These are phyloP conservation scores for maize (Zea mays) DNA, from an alignment of 176 grass and related monocot species.

Conservation along the genomic window DNA sequence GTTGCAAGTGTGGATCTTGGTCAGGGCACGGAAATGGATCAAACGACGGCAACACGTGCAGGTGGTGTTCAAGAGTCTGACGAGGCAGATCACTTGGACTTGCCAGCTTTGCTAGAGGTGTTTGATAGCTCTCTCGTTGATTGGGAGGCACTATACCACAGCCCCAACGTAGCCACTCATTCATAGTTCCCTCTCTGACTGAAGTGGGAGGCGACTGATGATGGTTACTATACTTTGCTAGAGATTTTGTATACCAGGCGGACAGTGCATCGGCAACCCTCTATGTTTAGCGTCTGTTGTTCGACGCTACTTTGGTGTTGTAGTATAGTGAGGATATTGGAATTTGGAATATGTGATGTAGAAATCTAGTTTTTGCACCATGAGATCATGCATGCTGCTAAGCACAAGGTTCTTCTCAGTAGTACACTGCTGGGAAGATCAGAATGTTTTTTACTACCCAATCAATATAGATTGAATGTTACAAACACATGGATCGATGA, in stretches of 20 bases:
- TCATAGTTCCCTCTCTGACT: not conserved
- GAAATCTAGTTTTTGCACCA: not conserved
- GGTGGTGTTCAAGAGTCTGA: not conserved
- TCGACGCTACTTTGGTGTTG: not conserved
- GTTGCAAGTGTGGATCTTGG: not conserved
- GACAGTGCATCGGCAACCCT: not conserved
- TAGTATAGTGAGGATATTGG: not conserved
- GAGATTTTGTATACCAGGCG: not conserved
- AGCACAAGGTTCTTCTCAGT: not conserved
- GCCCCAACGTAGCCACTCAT: not conserved
- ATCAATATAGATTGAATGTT: not conserved
- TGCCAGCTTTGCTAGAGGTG: slow-evolving; percentile 28
- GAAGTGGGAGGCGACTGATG: not conserved
- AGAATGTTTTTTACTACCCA: not conserved
- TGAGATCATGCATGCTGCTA: not conserved
- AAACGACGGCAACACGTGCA: not conserved
- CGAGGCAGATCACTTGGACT: not conserved
- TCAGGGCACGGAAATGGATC: not conserved
- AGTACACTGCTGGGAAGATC: not conserved
- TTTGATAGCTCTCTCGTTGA: slow-evolving; percentile 1
- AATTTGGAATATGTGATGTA: not conserved
- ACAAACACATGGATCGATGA: not conserved
- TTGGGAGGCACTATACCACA: not conserved
- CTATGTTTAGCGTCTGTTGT: not conserved
- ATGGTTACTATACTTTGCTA: no score